These are phyloP conservation scores for Colletotrichum kahawae DNA, from an alignment of 2,329 filamentous ascomycete species.

Conservation along the genomic window DNA sequence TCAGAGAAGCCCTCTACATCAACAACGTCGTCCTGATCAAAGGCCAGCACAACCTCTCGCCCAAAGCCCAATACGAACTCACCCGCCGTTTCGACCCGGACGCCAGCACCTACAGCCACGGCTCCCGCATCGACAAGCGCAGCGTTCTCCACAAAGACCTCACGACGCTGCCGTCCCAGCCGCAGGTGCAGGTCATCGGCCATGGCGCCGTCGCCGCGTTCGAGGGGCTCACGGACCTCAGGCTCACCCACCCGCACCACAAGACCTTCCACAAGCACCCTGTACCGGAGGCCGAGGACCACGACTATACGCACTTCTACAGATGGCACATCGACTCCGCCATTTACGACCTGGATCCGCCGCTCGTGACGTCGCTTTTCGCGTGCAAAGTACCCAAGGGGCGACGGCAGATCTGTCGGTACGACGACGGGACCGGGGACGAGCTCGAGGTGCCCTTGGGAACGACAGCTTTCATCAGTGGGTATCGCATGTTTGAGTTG, in stretches of 20 bases:
- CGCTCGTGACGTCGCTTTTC: not conserved
- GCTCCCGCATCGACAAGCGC: not conserved
- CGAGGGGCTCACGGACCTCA: not conserved
- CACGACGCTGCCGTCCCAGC: not conserved
- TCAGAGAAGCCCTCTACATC: not conserved
- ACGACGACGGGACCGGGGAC: not conserved
- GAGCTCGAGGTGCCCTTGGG: not conserved
- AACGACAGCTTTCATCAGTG: not conserved
- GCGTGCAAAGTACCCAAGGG: not conserved
- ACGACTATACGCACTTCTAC: not conserved
- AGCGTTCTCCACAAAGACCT: not conserved
- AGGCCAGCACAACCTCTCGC: not conserved
- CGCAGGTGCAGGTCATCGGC: not conserved
- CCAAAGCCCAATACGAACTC: not conserved
- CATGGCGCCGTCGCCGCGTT: not conserved
- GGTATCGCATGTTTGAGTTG: not conserved
- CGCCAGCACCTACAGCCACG: not conserved
- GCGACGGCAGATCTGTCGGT: not conserved
- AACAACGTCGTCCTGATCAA: not conserved
- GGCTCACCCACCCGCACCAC: not conserved
- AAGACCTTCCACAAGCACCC: not conserved
- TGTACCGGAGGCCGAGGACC: not conserved
- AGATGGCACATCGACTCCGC: not conserved
- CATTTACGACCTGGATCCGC: not conserved
- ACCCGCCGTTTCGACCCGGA: not conserved